Evolutionary conservation across 176 grass and related monocot genomes (phyloP).

Genomic region (Eragrostis nindensis): DNA sequence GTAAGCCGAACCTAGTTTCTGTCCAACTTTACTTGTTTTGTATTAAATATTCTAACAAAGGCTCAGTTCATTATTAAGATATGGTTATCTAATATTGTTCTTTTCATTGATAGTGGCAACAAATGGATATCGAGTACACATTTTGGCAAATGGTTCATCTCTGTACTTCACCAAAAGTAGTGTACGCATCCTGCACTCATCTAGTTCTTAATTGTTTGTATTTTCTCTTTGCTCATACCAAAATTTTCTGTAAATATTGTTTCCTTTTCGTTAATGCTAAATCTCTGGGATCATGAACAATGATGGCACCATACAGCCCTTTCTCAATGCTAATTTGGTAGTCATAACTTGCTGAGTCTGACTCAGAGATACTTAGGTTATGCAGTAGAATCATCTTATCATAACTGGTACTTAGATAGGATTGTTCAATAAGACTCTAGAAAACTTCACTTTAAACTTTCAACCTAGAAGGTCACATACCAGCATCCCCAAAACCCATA

Average conservation of each 20-base stretch:
- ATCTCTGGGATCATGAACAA: not conserved
- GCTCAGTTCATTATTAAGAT: not conserved
- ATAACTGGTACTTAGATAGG: not conserved
- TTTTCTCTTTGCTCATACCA: not conserved
- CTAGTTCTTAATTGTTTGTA: conserved; percentile 38
- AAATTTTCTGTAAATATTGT: not conserved
- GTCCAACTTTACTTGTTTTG: not conserved
- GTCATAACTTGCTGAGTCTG: conserved; percentile 11
- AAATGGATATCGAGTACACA: conserved; percentile 99
- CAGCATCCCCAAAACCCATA: not conserved
- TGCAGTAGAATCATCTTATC: not conserved
- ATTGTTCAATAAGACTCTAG: not conserved
- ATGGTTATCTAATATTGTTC: conserved; percentile 32
- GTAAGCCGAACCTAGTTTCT: conserved; percentile 32
- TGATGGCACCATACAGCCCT: too few species aligned
- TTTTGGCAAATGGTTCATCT: conserved; percentile 99
- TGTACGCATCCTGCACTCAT: conserved; percentile 78
- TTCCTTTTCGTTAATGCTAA: not conserved
- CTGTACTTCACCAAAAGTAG: conserved; percentile 99
- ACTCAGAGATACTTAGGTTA: conserved; percentile 1
- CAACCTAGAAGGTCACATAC: conserved; percentile 3
- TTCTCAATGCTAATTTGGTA: too few species aligned
- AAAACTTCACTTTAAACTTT: not conserved
- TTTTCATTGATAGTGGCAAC: conserved; percentile 86
- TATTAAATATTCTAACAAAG: not conserved